Evolutionary conservation across 1,139 yeast species (phyloP).

Genomic region (Geotrichum cucujoidarum): DNA sequence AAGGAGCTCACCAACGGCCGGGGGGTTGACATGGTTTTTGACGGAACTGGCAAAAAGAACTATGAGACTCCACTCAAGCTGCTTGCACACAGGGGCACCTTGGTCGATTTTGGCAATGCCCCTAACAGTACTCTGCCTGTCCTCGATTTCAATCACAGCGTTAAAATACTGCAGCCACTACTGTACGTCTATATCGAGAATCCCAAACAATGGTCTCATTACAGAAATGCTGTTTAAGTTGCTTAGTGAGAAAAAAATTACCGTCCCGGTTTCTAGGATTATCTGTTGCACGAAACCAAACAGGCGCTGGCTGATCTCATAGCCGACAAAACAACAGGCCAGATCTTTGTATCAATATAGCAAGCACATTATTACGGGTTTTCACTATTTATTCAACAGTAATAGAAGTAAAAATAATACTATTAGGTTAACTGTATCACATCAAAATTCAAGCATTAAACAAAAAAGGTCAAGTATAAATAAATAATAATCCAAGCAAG

Average conservation of each 20-base stretch:
- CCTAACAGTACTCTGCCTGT: constrained; percentile 80
- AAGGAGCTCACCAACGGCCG: constrained; percentile 60
- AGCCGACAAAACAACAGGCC: constrained; percentile 72
- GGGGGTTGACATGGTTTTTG: constrained; percentile 72
- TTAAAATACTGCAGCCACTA: constrained; percentile 62
- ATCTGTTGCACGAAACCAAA: constrained; percentile 58
- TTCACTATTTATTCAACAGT: too few species aligned
- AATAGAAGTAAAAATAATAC: too few species aligned
- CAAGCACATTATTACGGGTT: too few species aligned
- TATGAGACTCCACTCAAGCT: constrained; percentile 60
- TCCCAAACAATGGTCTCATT: constrained; percentile 55
- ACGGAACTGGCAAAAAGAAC: constrained; percentile 81
- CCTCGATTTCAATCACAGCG: constrained; percentile 54
- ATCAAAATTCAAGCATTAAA: too few species aligned
- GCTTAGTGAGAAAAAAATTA: constrained; percentile 47
- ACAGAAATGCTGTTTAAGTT: constrained; percentile 45
- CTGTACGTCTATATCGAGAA: constrained; percentile 49
- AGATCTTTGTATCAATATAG: constrained; percentile 52
- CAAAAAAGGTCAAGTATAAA: too few species aligned
- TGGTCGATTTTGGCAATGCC: constrained; percentile 78
- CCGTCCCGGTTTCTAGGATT: constrained; percentile 50
- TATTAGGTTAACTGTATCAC: too few species aligned
- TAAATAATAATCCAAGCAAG: too few species aligned
- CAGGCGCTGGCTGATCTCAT: constrained; percentile 66
- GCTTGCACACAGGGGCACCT: constrained; percentile 65